Percentiles rank a stretch among this genome's conserved stretches.
Conservation (phyloP, 148 eudicot genomes). For the Camellia sinensis region DNA sequence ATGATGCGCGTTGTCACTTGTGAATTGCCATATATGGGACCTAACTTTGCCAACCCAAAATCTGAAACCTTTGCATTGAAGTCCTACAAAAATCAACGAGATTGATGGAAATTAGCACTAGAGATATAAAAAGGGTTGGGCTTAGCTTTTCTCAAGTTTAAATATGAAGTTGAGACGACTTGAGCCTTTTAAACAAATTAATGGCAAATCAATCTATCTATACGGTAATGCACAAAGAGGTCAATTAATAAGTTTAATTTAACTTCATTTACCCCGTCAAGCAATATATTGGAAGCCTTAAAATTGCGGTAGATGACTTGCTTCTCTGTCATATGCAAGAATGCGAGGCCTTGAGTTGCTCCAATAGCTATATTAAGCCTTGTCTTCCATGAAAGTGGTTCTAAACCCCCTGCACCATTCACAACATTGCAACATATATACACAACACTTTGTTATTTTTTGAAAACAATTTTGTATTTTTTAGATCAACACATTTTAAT, state of each 20-base stretch:
- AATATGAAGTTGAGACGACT: conserved; percentile 31
- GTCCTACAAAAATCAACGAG: conserved; percentile 16
- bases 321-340: no score
- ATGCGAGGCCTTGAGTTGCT: no score
- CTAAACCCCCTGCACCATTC: conserved; percentile 25
- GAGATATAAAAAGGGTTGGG: background rate
- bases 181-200: conserved; percentile 18
- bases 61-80: conserved; percentile 46
- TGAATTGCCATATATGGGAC: conserved; percentile 40
- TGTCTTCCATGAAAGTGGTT: conserved; percentile 36
- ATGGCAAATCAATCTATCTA: no score
- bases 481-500: no score
- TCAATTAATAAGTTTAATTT: conserved; percentile 15
- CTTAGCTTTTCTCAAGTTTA: no score
- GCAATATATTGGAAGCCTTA: no score
- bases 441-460: background rate
- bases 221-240: conserved; percentile 30
- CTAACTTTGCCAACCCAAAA: conserved; percentile 49
- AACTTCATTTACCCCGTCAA: no score
- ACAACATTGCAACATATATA: no score
- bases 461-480: background rate
- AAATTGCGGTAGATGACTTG: no score
- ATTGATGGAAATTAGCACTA: background rate
- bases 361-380: no score
- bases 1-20: conserved; percentile 52